Evolutionary conservation across 2,329 filamentous ascomycete genomes (phyloP), one percentile per base, ranked within the genome.

Genomic region (Colletotrichum sp.): DNA sequence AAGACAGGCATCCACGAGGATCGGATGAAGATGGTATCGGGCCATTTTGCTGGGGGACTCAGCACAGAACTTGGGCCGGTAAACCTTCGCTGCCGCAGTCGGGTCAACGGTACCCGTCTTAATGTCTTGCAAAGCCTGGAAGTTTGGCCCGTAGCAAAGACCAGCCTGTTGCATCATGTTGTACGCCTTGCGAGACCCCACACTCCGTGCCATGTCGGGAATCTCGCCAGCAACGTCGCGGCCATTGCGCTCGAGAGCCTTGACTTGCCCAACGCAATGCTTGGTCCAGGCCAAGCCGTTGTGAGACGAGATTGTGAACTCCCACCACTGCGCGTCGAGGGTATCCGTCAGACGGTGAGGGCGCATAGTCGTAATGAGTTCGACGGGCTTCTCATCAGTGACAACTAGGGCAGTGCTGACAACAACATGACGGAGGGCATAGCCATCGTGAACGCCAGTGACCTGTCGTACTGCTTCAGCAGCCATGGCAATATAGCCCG

Each of bases 11-110:
- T 87, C 85, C 24, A 87, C 81, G 66, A 83, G 83, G 6, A 81
- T 80, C 0, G 86, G 86, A 63, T 88, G 86, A 26, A 87, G 78
- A 21, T 81, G 79, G 65, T 86, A 83, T 2, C 80, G 8, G 7
- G 26, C 26, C 32, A 26, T 30, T n/a, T 65, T 24, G 21, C 63
- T 30, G 5, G 26, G 24, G 24, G 26, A 18, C 57, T 60, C 57
- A 3, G 16, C 26, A 10, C 18, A 18, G 21, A 57, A 26, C 52
- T 57, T 57, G 52, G 52, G 52, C 10, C 52, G 52, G 24, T 57
- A 57, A 10, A 77, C 28, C 3, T 59, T 75, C 2, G 79, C 81
- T 5, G 79, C 77, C 3, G 81, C 80, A 3, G 76, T 7, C 4
- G 79, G 72, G 64, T 79, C 75, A 0, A 75, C 72, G 21, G 79